phyloP scores from a whole-genome alignment of 805 yeast genomes.

The Monosporozyma yasuniensis region DNA sequence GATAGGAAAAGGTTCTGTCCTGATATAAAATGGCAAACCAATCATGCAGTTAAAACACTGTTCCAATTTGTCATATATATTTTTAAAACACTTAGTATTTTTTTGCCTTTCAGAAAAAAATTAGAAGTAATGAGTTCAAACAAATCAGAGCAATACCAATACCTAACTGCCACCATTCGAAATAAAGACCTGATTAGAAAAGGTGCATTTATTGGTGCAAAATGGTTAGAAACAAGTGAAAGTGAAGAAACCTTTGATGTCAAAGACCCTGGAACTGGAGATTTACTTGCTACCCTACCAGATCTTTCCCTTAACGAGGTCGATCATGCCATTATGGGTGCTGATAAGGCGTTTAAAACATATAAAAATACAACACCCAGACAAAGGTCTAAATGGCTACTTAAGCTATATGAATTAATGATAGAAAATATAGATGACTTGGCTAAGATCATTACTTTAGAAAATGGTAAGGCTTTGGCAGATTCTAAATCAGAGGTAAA shows the following conservation, averaged over 20 bases:
- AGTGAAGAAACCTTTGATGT: constrained; percentile 49
- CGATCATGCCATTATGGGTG: constrained; percentile 45
- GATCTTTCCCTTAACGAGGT: constrained; percentile 53
- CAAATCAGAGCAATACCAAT: constrained; percentile 4
- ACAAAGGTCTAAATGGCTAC: constrained; percentile 42
- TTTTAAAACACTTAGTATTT: no score
- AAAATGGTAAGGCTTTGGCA: constrained; percentile 48
- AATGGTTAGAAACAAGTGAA: constrained; percentile 44
- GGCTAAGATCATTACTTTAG: constrained; percentile 49
- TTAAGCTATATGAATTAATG: constrained; percentile 43
- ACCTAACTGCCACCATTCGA: constrained; percentile 25
- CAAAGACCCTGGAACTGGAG: constrained; percentile 66
- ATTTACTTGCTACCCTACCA: constrained; percentile 48
- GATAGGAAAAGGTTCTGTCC: not conserved
- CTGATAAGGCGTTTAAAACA: constrained; percentile 37
- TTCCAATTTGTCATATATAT: no score
- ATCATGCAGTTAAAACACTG: no score
- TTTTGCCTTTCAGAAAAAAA: no score
- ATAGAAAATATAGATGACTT: constrained; percentile 48
- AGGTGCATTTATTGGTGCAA: constrained; percentile 63
- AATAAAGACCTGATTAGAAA: constrained; percentile 47
- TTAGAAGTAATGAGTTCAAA: not conserved
- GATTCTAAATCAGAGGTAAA: constrained; percentile 49
- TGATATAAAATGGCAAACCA: not conserved
- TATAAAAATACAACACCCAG: constrained; percentile 42